phyloP scores from a whole-genome alignment of 768 basidiomycete genomes.

The Pisolithus albus region DNA sequence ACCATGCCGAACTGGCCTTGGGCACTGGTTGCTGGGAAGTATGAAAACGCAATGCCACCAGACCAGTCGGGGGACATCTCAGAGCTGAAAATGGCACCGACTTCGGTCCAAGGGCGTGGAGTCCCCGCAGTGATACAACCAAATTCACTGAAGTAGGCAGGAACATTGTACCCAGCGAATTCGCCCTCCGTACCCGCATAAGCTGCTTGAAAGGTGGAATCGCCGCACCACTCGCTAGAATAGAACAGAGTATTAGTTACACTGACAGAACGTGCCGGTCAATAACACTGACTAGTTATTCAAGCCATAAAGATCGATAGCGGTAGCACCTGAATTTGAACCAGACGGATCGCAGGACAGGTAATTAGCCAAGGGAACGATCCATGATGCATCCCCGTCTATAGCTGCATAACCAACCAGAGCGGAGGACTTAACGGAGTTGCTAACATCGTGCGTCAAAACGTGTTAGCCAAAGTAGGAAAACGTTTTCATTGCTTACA shows the following conservation, averaged over 20 bases:
- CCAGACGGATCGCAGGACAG: slow-evolving; percentile 65
- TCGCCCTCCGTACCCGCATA: slow-evolving; percentile 51
- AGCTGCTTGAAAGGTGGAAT: slow-evolving; percentile 46
- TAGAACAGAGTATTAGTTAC: slow-evolving; percentile 25
- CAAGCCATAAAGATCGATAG: slow-evolving; percentile 82
- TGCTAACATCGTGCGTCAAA: slow-evolving; percentile 29
- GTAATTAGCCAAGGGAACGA: slow-evolving; percentile 66
- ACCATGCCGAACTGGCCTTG: slow-evolving; percentile 82
- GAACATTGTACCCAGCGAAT: slow-evolving; percentile 63
- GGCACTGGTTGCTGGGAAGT: slow-evolving; percentile 75
- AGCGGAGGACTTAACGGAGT: slow-evolving; percentile 53
- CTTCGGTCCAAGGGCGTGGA: slow-evolving; percentile 78
- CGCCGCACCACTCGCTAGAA: slow-evolving; percentile 77
- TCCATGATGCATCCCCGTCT: slow-evolving; percentile 59
- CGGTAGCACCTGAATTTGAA: slow-evolving; percentile 45
- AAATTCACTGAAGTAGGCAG: slow-evolving; percentile 87
- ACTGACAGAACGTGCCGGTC: not conserved
- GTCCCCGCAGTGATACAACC: slow-evolving; percentile 54
- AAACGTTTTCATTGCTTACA: slow-evolving; percentile 40
- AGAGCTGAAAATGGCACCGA: slow-evolving; percentile 59
- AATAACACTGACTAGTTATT: slow-evolving; percentile 67
- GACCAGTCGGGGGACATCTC: slow-evolving; percentile 79
- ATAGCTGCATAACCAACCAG: slow-evolving; percentile 86
- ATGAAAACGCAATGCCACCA: slow-evolving; percentile 84
- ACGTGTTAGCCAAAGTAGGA: not conserved